phyloP scores from a whole-genome alignment of 306 rosid genomes.

The Citrullus amarus region DNA sequence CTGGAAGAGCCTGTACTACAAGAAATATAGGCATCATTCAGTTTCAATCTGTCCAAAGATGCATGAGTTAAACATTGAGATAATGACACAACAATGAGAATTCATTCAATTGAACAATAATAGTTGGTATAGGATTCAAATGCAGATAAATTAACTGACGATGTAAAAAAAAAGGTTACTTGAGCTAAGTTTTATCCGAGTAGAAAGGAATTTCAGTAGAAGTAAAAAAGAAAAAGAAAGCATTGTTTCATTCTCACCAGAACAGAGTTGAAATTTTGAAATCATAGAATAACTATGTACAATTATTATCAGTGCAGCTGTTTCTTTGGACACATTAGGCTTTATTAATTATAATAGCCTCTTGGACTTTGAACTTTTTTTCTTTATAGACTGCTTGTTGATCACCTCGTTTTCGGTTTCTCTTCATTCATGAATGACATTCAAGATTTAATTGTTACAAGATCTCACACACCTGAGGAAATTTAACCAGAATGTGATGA shows the following conservation, averaged over 20 bases:
- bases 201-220: background rate
- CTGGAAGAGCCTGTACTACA: background rate
- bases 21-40: background rate
- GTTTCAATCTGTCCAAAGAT: background rate
- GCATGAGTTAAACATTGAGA: background rate
- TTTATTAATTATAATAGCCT: background rate
- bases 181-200: background rate
- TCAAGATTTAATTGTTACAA: background rate
- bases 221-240: background rate
- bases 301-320: background rate
- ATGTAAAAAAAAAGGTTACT: background rate
- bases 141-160: background rate
- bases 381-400: background rate
- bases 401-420: background rate
- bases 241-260: background rate
- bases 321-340: background rate
- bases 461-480: background rate
- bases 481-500: background rate
- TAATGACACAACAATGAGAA: background rate
- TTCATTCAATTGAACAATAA: background rate
- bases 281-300: background rate
- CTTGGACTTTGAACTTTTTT: background rate
- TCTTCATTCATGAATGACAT: background rate
- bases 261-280: background rate
- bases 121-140: background rate